Evolutionary conservation across 2,329 filamentous ascomycete species (phyloP).

Genomic region (Fusarium armeniacum): DNA sequence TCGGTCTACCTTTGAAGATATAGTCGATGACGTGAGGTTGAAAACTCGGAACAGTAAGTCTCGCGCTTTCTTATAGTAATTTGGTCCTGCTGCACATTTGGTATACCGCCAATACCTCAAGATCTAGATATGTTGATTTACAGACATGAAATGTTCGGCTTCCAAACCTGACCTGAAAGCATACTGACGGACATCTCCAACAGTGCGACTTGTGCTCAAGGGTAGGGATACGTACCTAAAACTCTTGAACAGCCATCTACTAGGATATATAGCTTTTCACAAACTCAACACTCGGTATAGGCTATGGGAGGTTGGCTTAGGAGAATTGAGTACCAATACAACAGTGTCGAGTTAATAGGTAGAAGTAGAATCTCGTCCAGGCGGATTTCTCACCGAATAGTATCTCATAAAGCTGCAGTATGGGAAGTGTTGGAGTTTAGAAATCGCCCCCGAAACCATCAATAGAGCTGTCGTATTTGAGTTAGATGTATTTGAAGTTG

Average conservation of each 20-base stretch:
- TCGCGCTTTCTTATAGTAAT: background rate
- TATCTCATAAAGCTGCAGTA: background rate
- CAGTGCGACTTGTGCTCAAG: background rate
- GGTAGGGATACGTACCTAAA: background rate
- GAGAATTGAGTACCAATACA: background rate
- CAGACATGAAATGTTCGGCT: background rate
- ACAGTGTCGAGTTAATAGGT: background rate
- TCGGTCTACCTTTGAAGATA: background rate
- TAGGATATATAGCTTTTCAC: background rate
- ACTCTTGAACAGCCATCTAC: background rate
- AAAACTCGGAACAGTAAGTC: background rate
- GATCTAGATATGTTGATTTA: fast-evolving
- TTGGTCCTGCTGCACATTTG: background rate
- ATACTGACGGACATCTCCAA: background rate
- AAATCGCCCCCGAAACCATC: too few species aligned
- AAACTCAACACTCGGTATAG: background rate
- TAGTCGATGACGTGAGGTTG: background rate
- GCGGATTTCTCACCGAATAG: fast-evolving
- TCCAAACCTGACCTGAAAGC: fast-evolving
- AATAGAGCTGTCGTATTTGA: too few species aligned
- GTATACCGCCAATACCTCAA: background rate
- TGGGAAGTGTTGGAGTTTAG: too few species aligned
- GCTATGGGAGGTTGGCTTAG: background rate
- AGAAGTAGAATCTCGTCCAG: background rate
- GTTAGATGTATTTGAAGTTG: too few species aligned